Evolutionary conservation across 78 protist species (phyloP), one percentile per base, ranked within the genome.

Genomic region (Emiliania huxleyi): DNA sequence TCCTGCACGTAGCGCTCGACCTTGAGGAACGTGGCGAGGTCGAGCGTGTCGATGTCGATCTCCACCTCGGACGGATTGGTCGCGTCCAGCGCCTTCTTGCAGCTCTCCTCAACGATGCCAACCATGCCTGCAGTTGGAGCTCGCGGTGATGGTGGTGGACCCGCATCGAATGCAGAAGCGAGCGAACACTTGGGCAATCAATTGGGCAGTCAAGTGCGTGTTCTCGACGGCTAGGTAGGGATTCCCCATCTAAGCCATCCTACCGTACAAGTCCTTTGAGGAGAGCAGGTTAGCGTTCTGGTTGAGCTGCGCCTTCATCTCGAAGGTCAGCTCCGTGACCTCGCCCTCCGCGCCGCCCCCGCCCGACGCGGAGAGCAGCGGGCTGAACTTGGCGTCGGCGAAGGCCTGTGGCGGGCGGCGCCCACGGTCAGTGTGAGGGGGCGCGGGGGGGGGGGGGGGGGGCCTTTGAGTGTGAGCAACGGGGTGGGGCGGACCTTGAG

Each of bases 211-310:
- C n/a, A n/a, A n/a, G n/a, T n/a, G n/a, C n/a, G n/a, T n/a, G n/a
- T n/a, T n/a, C n/a, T n/a, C n/a, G n/a, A n/a, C n/a, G n/a, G n/a
- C n/a, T n/a, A n/a, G n/a, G n/a, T n/a, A n/a, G n/a, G n/a, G n/a
- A n/a, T n/a, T n/a, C n/a, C n/a, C n/a, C n/a, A n/a, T n/a, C n/a
- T n/a, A n/a, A n/a, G n/a, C n/a, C n/a, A n/a, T n/a, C n/a, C n/a
- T n/a, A n/a, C 87, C 87, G 46, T 77, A 77, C 87, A 77, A 48
- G 18, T 77, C 87, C 87, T 77, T 77, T 46, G 87, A 77, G 19
- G 26, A 15, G 2, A 77, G 46, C 0, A 12, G 23, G 46, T 21
- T 42, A 0, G 87, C 45, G 87, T 42, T 77, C 21, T 42, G 22
- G 43, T 37, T 40, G 87, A 77, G 87, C n/a, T 38, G 43, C 29